These are phyloP conservation scores for Aspergillus luchuensis DNA, from an alignment of 2,329 filamentous ascomycete genomes.

Conservation along the genomic window DNA sequence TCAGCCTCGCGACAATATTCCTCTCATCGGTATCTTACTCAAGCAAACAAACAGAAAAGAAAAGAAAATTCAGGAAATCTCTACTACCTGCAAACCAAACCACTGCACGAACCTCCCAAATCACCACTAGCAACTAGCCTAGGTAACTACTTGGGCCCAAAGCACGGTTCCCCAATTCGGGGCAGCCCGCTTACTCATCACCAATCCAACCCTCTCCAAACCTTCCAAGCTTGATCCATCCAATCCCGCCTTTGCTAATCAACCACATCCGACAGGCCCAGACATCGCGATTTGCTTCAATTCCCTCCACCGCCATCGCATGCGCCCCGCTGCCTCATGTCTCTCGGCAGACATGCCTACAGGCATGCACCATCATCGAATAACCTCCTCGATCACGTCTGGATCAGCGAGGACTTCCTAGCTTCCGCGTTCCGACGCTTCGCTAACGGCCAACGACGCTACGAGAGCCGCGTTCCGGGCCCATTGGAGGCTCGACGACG, in stretches of 20 bases:
- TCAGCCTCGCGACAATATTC: too few relatives aligned
- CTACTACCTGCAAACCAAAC: too few relatives aligned
- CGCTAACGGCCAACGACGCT: slow-evolving; percentile 50
- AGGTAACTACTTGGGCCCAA: not conserved
- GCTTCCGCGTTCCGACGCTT: slow-evolving; percentile 52
- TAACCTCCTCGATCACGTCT: slow-evolving; percentile 40
- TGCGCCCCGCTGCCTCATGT: slow-evolving; percentile 37
- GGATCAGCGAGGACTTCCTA: slow-evolving; percentile 51
- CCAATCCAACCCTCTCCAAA: not conserved
- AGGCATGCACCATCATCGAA: slow-evolving; percentile 38
- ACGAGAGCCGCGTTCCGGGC: slow-evolving; percentile 64
- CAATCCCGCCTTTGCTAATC: slow-evolving; percentile 8
- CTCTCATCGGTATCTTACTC: too few relatives aligned
- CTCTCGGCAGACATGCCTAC: slow-evolving; percentile 46
- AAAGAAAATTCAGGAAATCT: too few relatives aligned
- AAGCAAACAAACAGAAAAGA: too few relatives aligned
- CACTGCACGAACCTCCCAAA: too few relatives aligned
- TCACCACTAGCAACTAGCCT: too few relatives aligned
- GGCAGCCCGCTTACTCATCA: slow-evolving; percentile 30
- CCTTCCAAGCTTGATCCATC: slow-evolving; percentile 5
- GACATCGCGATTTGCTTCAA: slow-evolving; percentile 20
- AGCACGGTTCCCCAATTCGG: not conserved
- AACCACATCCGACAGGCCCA: slow-evolving; percentile 12
- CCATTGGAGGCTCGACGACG: slow-evolving; percentile 63
- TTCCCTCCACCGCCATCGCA: slow-evolving; percentile 17